Conservation (phyloP, 176 grass and related monocot genomes). For the Puya raimondii region DNA sequence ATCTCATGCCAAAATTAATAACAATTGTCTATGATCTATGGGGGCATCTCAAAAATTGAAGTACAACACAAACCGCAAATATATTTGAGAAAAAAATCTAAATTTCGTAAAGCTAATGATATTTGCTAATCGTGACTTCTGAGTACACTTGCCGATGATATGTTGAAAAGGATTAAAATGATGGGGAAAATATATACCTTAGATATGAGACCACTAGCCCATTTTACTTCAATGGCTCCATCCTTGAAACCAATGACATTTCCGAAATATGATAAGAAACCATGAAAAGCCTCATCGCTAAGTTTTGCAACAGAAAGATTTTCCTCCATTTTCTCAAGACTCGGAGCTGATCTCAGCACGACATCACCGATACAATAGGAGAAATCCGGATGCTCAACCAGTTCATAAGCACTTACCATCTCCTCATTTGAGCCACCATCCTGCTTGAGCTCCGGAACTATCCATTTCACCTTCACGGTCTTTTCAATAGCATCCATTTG, state of each 20-base stretch:
- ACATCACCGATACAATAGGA: conserved; percentile 71
- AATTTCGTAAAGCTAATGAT: background rate
- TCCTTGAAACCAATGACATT: conserved; percentile 73
- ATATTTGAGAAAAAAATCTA: background rate
- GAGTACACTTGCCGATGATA: background rate
- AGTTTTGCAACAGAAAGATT: conserved; percentile 25
- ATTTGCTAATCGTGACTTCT: background rate
- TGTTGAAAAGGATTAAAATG: background rate
- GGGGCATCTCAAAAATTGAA: background rate
- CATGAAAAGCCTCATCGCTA: conserved; percentile 25
- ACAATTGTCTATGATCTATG: background rate
- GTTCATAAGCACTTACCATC: conserved; percentile 82
- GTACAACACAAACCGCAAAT: background rate
- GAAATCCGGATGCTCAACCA: conserved; percentile 86
- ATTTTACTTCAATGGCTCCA: conserved; percentile 67
- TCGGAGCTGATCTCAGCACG: conserved; percentile 50
- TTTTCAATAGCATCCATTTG: conserved; percentile 64
- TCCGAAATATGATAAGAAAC: conserved; percentile 76
- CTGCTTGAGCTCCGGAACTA: conserved; percentile 28
- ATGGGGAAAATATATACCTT: conserved; percentile 40
- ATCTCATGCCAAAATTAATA: background rate
- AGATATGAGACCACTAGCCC: conserved; percentile 81
- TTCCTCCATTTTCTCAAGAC: conserved; percentile 42
- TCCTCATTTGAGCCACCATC: conserved; percentile 47
- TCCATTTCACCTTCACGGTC: conserved; percentile 85